A percentile compares a stretch with the other conserved stretches of the same genome.
phyloP scores from a whole-genome alignment of 2,329 filamentous ascomycete genomes.

The Mariannaea elegans region DNA sequence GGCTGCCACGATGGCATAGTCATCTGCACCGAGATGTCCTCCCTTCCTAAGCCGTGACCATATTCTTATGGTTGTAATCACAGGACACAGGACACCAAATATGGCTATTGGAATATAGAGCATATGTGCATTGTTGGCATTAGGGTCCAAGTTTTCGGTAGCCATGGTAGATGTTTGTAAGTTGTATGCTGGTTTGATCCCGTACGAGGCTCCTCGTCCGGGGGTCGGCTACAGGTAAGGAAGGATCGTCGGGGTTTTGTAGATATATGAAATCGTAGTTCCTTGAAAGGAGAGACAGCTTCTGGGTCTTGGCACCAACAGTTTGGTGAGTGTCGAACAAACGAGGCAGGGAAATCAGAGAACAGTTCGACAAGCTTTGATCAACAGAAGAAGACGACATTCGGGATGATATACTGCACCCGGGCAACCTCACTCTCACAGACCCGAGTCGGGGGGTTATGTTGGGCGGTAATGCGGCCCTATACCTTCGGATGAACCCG shows the following conservation, averaged over 20 bases:
- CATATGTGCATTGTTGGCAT: conserved; percentile 35
- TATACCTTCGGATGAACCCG: conserved; percentile 5
- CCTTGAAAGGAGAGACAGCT: conserved; percentile 11
- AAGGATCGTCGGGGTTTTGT: conserved; percentile 19
- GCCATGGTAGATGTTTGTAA: conserved; percentile 17
- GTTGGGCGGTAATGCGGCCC: conserved; percentile 6
- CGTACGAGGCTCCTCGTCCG: conserved; percentile 21
- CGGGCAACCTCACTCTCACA: conserved; percentile 15
- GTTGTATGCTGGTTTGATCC: conserved; percentile 16
- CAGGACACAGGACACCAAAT: conserved; percentile 35
- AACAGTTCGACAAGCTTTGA: conserved; percentile 9
- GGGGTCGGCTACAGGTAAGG: conserved; percentile 17
- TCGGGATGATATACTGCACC: conserved; percentile 23
- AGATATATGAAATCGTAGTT: conserved; percentile 27
- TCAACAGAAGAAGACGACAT: conserved; percentile 5
- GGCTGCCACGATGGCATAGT: conserved; percentile 33
- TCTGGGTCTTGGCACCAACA: conserved; percentile 11
- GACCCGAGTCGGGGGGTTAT: background rate
- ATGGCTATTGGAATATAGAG: conserved; percentile 39
- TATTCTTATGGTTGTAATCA: conserved; percentile 28
- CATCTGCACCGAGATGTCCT: conserved; percentile 34
- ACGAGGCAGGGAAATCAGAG: background rate
- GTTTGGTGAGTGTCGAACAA: background rate
- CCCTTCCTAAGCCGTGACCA: conserved; percentile 33
- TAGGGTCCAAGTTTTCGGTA: conserved; percentile 13